Base-by-base conservation (phyloP, 208 protist genomes). In the Crithidia acanthocephali region DNA sequence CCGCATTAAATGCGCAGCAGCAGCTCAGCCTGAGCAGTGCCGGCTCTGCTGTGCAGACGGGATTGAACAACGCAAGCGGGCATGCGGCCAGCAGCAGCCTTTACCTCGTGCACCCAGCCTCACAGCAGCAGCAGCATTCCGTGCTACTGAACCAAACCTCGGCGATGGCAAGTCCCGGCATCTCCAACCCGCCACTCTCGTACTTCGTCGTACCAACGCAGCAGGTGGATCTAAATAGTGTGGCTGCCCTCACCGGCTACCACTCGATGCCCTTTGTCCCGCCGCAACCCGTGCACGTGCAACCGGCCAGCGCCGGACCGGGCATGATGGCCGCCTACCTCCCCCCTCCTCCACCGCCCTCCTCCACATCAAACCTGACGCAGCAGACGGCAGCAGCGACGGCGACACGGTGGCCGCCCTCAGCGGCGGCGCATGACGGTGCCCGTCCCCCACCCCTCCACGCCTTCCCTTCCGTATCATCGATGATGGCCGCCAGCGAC, bases 111-210 rank as follows among this genome's bases (percentile, higher is more conserved):
- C 53, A 22, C 20, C 45, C 9, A 5, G 20, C 45, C 9, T 22
- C 45, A 4, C 57, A 63, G 40, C 57, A 63, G 37, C 57, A 33
- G 30, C 53, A 63, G 40, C 40, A 63, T 2, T 28, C 55, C 57
- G 3, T 44, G 20, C 11, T 63, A 40, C 40, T 63, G 20, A 50
- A 63, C 57, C 16, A 5, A 22, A 22, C 40, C 37, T 47, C 57
- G 1, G 4, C 57, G 1, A 3, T 50, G 15, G 37, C 16, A 7
- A 50, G 28, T 27, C 0, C 40, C 0, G 25, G 27, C 62, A 22
- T 18, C 25, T 18, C 28, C 15, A 58, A 42, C 32, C 20, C 62
- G 2, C 18, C 23, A 11, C 23, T 58, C 32, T 35, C 62, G 3
- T 68, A 68, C 44, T 23, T 40, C 16, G 61, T 62, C 32, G 27